These are phyloP conservation scores for Nakaseomyces delphensis DNA, from an alignment of 1,139 yeast species.

Conservation along the genomic window DNA sequence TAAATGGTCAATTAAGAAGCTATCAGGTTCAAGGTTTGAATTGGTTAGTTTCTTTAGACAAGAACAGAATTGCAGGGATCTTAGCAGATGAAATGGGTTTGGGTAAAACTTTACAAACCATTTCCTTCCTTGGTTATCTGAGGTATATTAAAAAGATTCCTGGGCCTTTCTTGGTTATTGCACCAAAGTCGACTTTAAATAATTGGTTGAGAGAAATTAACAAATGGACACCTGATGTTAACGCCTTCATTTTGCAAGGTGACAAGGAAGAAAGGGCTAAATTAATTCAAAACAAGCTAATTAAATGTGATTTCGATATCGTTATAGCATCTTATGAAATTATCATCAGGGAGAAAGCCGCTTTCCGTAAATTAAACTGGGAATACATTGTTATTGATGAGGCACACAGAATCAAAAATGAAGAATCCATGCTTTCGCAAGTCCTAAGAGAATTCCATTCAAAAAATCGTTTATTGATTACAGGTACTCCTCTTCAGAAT, in stretches of 20 bases:
- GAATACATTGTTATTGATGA: constrained; percentile 91
- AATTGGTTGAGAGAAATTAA: constrained; percentile 93
- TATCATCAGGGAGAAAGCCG: constrained; percentile 78
- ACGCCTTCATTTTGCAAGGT: constrained; percentile 78
- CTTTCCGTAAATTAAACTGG: constrained; percentile 80
- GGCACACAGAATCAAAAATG: constrained; percentile 94
- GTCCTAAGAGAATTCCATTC: constrained; percentile 82
- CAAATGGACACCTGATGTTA: constrained; percentile 95
- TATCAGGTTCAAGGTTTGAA: constrained; percentile 87
- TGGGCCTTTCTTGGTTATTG: constrained; percentile 89
- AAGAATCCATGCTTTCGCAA: constrained; percentile 81
- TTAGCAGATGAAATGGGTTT: constrained; percentile 98
- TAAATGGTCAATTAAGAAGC: constrained; percentile 64
- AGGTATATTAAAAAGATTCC: constrained; percentile 67
- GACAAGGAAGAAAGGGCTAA: constrained; percentile 65
- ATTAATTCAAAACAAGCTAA: constrained; percentile 49
- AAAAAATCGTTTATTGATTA: constrained; percentile 71
- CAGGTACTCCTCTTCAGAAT: constrained; percentile 95
- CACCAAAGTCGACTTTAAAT: constrained; percentile 90
- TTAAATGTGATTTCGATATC: constrained; percentile 78
- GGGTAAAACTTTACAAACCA: constrained; percentile 90
- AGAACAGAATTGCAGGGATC: constrained; percentile 78
- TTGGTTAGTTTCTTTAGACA: constrained; percentile 79
- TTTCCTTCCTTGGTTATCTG: constrained; percentile 80
- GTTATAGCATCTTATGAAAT: constrained; percentile 86